These are phyloP conservation scores for Xylariaceae sp. DNA, from an alignment of 2,329 filamentous ascomycete species.

Conservation along the genomic window DNA sequence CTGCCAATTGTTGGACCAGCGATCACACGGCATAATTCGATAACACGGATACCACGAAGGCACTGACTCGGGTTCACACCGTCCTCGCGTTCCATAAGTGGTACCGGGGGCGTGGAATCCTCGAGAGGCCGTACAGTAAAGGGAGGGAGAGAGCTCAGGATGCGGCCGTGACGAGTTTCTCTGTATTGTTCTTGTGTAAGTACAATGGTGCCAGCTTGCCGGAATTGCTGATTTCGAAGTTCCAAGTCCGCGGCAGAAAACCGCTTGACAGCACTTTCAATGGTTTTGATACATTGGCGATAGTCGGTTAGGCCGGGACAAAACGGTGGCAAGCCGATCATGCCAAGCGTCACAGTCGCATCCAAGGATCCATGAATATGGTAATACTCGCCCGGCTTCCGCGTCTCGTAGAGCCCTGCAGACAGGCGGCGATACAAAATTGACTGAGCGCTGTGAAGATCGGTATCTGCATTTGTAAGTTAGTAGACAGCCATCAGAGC, in stretches of 20 bases:
- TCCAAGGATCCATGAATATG: constrained; percentile 72
- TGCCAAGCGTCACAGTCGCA: constrained; percentile 61
- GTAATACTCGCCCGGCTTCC: constrained; percentile 60
- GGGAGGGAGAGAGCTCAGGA: constrained; percentile 37
- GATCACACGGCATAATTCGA: constrained; percentile 71
- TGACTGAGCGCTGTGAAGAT: constrained; percentile 64
- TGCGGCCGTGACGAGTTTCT: constrained; percentile 47
- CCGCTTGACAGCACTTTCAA: constrained; percentile 52
- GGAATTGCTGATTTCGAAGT: constrained; percentile 46
- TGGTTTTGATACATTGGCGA: constrained; percentile 50
- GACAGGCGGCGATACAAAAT: constrained; percentile 66
- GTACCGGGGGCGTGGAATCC: constrained; percentile 41
- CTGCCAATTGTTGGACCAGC: constrained; percentile 68
- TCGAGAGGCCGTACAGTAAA: constrained; percentile 49
- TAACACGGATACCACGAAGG: constrained; percentile 60
- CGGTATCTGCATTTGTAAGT: constrained; percentile 52
- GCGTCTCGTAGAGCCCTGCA: constrained; percentile 66
- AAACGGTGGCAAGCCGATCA: constrained; percentile 61
- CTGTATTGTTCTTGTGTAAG: constrained; percentile 56
- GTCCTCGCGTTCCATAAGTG: constrained; percentile 33
- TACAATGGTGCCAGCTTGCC: constrained; percentile 56
- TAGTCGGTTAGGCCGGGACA: constrained; percentile 57
- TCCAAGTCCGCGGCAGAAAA: constrained; percentile 54
- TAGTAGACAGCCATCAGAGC: constrained; percentile 33
- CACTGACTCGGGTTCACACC: constrained; percentile 31